Evolutionary conservation across 2,329 filamentous ascomycete genomes (phyloP), one percentile per base, ranked within the genome.

Genomic region (Fusarium nodosum): DNA sequence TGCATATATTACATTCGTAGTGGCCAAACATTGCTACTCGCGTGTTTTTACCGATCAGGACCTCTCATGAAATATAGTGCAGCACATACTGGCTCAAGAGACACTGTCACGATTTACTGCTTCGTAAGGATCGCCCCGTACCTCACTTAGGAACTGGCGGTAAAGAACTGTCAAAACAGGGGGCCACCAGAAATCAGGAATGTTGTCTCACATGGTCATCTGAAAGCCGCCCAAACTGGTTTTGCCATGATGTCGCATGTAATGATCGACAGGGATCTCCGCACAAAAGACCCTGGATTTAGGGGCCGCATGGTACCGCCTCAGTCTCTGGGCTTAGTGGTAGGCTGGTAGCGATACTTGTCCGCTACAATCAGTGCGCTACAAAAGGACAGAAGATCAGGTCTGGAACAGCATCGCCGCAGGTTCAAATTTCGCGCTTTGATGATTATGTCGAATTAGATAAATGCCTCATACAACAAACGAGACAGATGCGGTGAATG

Each of bases 351-450:
- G 16, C 33, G 24, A 53, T 68, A 68, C 64, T 1, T 65, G 18
- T 2, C 12, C 3, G 53, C 39, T 68, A 68, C 64, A 67, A 68
- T 7, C 22, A 34, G 9, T 26, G 34, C 41, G 41, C 33, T 52
- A 68, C 53, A 55, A 68, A 68, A 54, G 52, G 44, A 12, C 64
- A 42, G 45, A 54, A 20, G 61, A 65, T 60, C 46, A 34, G 41
- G 33, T 36, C 59, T 26, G 57, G 65, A 65, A 44, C 42, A 67
- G 64, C 52, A 55, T 65, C 34, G 39, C 42, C 42, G 12, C 42
- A 46, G 15, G 18, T 24, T 34, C 45, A 18, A 30, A 44, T 55
- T 55, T 51, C 15, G 31, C 45, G 52, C 61, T 45, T 36, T 36
- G 28, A 28, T 18, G 28, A 1, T 8, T 28, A 15, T 28, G n/a